Evolutionary conservation across 352 stramenopile genomes (phyloP).

Genomic region (Phytophthora cryptogea): DNA sequence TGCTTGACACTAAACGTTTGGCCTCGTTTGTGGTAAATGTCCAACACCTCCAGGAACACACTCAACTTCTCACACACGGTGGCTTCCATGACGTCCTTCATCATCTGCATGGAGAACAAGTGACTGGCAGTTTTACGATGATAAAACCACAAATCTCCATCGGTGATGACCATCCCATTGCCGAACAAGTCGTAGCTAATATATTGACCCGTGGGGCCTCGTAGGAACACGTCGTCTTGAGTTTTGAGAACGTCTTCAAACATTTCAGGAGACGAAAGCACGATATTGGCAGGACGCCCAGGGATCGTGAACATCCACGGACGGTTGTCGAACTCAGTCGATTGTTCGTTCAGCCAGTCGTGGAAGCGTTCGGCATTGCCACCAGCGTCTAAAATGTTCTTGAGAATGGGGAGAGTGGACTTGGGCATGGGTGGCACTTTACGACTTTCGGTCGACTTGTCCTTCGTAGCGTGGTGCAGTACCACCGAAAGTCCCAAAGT

Average conservation of each 20-base stretch:
- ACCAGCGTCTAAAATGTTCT: constrained; percentile 39
- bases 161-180: constrained; percentile 47
- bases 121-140: constrained; percentile 86
- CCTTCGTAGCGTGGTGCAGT: constrained; percentile 26
- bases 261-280: constrained; percentile 40
- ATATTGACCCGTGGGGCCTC: constrained; percentile 40
- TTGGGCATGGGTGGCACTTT: constrained; percentile 32
- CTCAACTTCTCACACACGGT: constrained; percentile 36
- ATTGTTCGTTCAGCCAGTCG: constrained; percentile 55
- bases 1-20: constrained; percentile 45
- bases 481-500: constrained; percentile 35
- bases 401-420: constrained; percentile 44
- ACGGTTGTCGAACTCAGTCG: constrained; percentile 35
- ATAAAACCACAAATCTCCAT: constrained; percentile 51
- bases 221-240: constrained; percentile 72
- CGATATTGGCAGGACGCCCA: constrained; percentile 35
- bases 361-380: constrained; percentile 41
- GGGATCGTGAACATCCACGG: constrained; percentile 49
- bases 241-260: constrained; percentile 58
- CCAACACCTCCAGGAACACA: constrained; percentile 37
- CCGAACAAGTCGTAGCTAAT: constrained; percentile 63
- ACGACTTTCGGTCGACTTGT: constrained; percentile 16
- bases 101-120: constrained; percentile 72
- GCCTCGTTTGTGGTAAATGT: constrained; percentile 16
- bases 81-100: constrained; percentile 48